A percentile compares a stretch with the other conserved stretches of the same genome.
These are phyloP conservation scores for Curvularia sp. DNA, from an alignment of 2,329 filamentous ascomycete genomes.

Conservation along the genomic window DNA sequence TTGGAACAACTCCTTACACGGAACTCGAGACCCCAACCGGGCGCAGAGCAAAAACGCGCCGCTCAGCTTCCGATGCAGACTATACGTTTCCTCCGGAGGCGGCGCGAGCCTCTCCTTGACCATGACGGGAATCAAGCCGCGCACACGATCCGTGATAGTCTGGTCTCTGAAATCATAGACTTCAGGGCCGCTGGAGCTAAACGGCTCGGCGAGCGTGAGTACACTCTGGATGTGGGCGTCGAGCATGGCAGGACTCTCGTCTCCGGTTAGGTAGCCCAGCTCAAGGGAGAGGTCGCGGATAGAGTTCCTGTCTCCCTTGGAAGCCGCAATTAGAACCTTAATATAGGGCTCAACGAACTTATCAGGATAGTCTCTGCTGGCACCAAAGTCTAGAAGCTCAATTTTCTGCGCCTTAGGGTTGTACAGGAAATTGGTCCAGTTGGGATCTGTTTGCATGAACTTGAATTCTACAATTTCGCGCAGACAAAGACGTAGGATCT, in stretches of 20 bases:
- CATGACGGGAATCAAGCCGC: conserved; percentile 90
- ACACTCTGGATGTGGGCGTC: conserved; percentile 90
- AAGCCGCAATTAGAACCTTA: conserved; percentile 79
- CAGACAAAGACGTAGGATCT: conserved; percentile 89
- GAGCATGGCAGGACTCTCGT: conserved; percentile 84
- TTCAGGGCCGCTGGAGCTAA: conserved; percentile 74
- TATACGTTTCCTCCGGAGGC: conserved; percentile 97
- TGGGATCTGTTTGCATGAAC: conserved; percentile 99
- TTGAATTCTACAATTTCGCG: conserved; percentile 92
- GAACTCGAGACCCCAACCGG: conserved; percentile 79
- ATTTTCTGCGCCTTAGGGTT: conserved; percentile 75
- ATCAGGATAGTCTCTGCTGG: conserved; percentile 82
- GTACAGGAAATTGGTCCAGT: conserved; percentile 99
- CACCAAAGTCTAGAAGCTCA: conserved; percentile 94
- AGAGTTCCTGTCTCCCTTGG: conserved; percentile 68
- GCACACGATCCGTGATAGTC: conserved; percentile 94
- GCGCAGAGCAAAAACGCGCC: conserved; percentile 95
- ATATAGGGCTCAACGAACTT: conserved; percentile 83
- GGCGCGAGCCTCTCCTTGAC: conserved; percentile 85
- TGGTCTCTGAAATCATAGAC: conserved; percentile 93
- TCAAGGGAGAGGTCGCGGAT: conserved; percentile 74
- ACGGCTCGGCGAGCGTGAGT: conserved; percentile 90
- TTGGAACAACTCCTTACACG: conserved; percentile 80
- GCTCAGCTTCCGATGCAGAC: conserved; percentile 90
- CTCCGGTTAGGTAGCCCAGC: conserved; percentile 90